Conservation (phyloP, 768 basidiomycete species). For the Asterophora parasitica region DNA sequence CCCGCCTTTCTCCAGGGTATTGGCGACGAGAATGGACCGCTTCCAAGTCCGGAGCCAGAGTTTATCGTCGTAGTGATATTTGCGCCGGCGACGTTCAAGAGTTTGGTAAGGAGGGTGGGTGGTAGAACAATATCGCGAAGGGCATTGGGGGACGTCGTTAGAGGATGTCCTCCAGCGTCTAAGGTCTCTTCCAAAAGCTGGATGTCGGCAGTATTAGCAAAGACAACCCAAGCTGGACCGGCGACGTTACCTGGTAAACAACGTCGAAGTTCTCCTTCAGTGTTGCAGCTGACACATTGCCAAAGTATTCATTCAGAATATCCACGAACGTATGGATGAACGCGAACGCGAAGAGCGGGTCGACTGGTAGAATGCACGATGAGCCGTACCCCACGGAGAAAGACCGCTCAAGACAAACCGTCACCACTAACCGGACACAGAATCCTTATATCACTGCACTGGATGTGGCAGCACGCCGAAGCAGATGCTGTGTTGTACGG, state of each 20-base stretch:
- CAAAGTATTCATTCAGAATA: conserved; percentile 83
- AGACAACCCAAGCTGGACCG: neutral
- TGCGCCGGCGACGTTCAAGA: conserved; percentile 49
- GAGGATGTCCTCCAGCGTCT: conserved; percentile 86
- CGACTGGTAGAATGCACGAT: conserved; percentile 44
- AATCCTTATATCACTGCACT: conserved; percentile 69
- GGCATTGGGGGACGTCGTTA: conserved; percentile 87
- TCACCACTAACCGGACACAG: conserved; percentile 82
- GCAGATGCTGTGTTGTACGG: conserved; percentile 42
- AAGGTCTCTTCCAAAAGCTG: conserved; percentile 94
- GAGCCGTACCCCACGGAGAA: conserved; percentile 1
- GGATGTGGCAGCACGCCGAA: conserved; percentile 82
- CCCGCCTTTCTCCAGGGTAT: conserved; percentile 93
- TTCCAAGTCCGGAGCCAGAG: conserved; percentile 37
- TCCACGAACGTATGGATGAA: conserved; percentile 84
- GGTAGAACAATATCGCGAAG: conserved; percentile 92
- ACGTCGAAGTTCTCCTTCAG: conserved; percentile 92
- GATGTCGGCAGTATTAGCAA: conserved; percentile 3
- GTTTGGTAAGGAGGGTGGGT: conserved; percentile 78
- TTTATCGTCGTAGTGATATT: conserved; percentile 45
- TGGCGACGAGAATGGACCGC: conserved; percentile 73
- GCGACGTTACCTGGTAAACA: conserved; percentile 74
- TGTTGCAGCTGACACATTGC: conserved; percentile 71
- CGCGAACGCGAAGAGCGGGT: conserved; percentile 85
- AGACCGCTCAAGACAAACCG: conserved; percentile 42